Evolutionary conservation across 345 rosid species (phyloP).

Genomic region (Corchorus capsularis): DNA sequence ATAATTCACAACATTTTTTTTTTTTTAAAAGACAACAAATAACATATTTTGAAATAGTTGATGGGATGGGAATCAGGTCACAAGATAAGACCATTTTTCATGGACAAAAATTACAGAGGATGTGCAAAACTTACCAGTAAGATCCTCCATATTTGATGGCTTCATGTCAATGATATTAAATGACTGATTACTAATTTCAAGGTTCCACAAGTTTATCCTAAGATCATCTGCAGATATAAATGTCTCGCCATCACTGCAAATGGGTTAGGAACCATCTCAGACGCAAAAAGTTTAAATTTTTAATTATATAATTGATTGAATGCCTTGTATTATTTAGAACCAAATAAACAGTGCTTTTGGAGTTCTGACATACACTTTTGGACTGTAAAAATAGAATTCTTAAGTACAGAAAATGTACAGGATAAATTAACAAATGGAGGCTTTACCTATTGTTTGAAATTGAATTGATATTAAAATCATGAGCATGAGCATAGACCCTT

Average conservation of each 20-base stretch:
- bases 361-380: background rate
- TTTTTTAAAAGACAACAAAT: background rate
- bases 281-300: slow-evolving; percentile 12
- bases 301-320: background rate
- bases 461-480: slow-evolving; percentile 85
- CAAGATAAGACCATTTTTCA: background rate
- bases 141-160: slow-evolving; percentile 69
- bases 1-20: background rate
- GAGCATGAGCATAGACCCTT: slow-evolving; percentile 65
- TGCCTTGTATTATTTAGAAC: background rate
- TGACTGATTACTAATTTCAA: slow-evolving; percentile 57
- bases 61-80: background rate
- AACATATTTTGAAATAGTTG: background rate
- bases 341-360: background rate
- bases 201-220: slow-evolving; percentile 72
- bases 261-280: slow-evolving; percentile 29
- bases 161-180: slow-evolving; percentile 72
- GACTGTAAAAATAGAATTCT: background rate
- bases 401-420: background rate
- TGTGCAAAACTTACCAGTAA: slow-evolving; percentile 46
- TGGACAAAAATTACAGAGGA: background rate
- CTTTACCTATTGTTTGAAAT: slow-evolving; percentile 87
- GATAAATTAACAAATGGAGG: slow-evolving; percentile 16
- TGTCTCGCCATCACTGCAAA: slow-evolving; percentile 67
- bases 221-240: slow-evolving; percentile 74